Conservation (phyloP, 2,329 filamentous ascomycete genomes). For the Penicillium brevicompactum region DNA sequence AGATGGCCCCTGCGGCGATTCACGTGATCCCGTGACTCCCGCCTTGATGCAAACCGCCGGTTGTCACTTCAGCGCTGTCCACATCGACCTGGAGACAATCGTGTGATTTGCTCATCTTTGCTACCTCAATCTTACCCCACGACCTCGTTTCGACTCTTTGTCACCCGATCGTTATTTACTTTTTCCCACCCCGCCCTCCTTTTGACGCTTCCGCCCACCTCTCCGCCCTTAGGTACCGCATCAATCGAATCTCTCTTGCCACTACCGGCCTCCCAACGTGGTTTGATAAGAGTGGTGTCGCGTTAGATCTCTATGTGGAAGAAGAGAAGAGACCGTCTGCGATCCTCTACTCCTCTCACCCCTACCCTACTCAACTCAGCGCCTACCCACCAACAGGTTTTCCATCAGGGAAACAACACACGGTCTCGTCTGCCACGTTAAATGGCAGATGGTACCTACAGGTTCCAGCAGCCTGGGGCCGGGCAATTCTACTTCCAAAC, state of each 20-base stretch:
- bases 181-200: slow-evolving; percentile 11
- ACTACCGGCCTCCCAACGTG: slow-evolving; percentile 18
- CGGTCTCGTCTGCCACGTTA: slow-evolving; percentile 53
- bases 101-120: slow-evolving; percentile 22
- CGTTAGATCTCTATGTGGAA: slow-evolving; percentile 50
- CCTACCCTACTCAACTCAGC: slow-evolving; percentile 26
- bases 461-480: slow-evolving; percentile 57
- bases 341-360: slow-evolving; percentile 40
- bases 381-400: slow-evolving; percentile 27
- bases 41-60: slow-evolving; percentile 44
- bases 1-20: slow-evolving; percentile 10
- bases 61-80: slow-evolving; percentile 29
- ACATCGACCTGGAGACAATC: slow-evolving; percentile 19
- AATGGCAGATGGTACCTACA: slow-evolving; percentile 59
- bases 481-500: slow-evolving; percentile 53
- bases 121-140: slow-evolving; percentile 16
- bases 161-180: not conserved
- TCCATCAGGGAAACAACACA: slow-evolving; percentile 35
- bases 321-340: slow-evolving; percentile 51
- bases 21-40: slow-evolving; percentile 30
- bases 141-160: slow-evolving; percentile 9
- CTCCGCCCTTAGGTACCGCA: slow-evolving; percentile 28
- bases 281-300: slow-evolving; percentile 32
- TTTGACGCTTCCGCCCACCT: slow-evolving; percentile 32
- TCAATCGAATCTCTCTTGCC: slow-evolving; percentile 15